Evolutionary conservation across 352 stramenopile species (phyloP).

Genomic region (Globisporangium paddicum): DNA sequence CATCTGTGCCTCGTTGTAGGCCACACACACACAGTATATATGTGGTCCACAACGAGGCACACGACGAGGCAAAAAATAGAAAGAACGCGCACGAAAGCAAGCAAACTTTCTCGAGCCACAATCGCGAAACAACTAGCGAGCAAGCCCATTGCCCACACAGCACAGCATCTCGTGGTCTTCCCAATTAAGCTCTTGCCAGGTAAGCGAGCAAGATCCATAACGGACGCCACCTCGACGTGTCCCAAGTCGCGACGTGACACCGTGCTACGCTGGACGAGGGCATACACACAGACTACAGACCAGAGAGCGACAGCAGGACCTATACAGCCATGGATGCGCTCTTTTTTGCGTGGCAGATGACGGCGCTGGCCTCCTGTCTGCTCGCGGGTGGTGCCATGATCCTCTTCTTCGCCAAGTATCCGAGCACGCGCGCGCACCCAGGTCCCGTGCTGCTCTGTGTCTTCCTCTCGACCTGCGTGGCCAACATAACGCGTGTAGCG

Average conservation of each 20-base stretch:
- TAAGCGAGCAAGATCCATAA: background rate
- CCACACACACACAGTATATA: too few relatives aligned
- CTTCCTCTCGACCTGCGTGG: conserved; percentile 60
- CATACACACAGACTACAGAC: background rate
- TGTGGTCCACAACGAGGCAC: too few relatives aligned
- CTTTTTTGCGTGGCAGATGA: conserved; percentile 75
- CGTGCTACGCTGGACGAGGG: background rate
- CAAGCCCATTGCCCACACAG: too few relatives aligned
- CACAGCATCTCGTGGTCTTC: background rate
- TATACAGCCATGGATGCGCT: conserved; percentile 39
- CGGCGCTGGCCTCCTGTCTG: conserved; percentile 46
- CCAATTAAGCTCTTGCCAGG: background rate
- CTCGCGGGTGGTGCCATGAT: conserved; percentile 55
- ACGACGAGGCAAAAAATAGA: conserved; percentile 9
- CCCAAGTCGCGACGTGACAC: conserved; percentile 2
- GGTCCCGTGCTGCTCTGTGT: conserved; percentile 76
- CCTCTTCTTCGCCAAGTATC: conserved; percentile 67
- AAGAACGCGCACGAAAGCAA: conserved; percentile 6
- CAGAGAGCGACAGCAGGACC: background rate
- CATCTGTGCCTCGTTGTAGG: too few relatives aligned
- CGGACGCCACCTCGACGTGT: background rate
- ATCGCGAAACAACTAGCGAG: background rate
- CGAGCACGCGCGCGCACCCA: conserved; percentile 54
- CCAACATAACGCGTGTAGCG: conserved; percentile 60
- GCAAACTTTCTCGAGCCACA: too few relatives aligned